A percentile compares a stretch with the other conserved stretches of the same genome.
Evolutionary conservation across 169 alveolate species (phyloP).

Genomic region (Plasmodium blacklocki): DNA sequence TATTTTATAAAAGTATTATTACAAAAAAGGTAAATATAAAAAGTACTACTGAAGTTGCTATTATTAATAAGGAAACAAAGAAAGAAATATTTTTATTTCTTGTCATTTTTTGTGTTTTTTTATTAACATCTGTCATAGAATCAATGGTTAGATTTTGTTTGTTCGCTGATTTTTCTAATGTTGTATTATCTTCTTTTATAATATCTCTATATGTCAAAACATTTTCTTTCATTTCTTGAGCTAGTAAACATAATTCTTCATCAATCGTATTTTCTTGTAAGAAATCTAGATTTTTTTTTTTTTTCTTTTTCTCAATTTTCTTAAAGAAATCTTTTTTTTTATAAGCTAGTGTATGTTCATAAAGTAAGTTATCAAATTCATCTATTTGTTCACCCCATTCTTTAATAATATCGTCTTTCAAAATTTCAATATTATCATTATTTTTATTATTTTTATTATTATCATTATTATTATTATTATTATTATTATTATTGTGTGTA

Average conservation of each 20-base stretch:
- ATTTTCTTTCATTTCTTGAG: slow-evolving; percentile 77
- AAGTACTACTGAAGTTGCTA: slow-evolving; percentile 30
- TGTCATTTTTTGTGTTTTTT: slow-evolving; percentile 37
- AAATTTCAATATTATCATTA: slow-evolving; percentile 1
- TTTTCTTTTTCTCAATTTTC: slow-evolving; percentile 18
- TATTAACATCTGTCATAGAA: slow-evolving; percentile 34
- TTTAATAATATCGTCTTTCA: slow-evolving; percentile 37
- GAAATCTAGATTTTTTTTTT: slow-evolving; percentile 18
- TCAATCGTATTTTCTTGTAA: slow-evolving; percentile 30
- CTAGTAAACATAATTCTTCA: slow-evolving; percentile 71
- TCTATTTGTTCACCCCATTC: slow-evolving; percentile 74
- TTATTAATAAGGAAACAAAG: slow-evolving; percentile 48
- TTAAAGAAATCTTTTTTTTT: slow-evolving; percentile 30
- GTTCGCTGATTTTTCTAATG: slow-evolving; percentile 35
- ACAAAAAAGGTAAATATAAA: slow-evolving; percentile 63
- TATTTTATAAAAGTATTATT: neutral
- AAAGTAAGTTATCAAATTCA: slow-evolving; percentile 45
- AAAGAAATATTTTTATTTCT: slow-evolving; percentile 40
- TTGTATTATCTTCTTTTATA: slow-evolving; percentile 21
- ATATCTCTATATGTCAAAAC: slow-evolving; percentile 54
- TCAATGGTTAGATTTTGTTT: slow-evolving; percentile 31
- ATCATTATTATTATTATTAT: neutral
- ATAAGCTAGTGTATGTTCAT: slow-evolving; percentile 46
- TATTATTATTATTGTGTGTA: no score
- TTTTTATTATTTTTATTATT: no score